Evolutionary conservation across 1,139 yeast genomes (phyloP), one percentile per base, ranked within the genome.

Genomic region (Kodamaea arcana): DNA sequence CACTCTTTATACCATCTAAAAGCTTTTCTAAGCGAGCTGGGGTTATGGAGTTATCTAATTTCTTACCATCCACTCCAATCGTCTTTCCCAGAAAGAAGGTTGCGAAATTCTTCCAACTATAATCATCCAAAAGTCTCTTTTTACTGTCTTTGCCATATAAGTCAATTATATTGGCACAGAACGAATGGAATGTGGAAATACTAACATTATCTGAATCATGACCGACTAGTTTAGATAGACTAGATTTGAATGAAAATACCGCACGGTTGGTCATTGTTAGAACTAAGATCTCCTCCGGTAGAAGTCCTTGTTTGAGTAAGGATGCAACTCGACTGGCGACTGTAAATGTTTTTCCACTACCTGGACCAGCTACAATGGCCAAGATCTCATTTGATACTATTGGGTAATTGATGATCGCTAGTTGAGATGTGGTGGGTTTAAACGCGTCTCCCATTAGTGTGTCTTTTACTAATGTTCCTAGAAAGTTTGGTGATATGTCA

Each of bases 261-360:
- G 92, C 78, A 35, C 83, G 62, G 46, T 82, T 83, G 1, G 94
- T 82, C 72, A 83, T 69, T 4, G 88, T 78, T 8, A 84, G 58
- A 3, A 82, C 79, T 25, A 83, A 52, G 2, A 84, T 72, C 33
- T 78, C 76, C 7, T 62, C 56, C 0, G 90, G 86, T 2, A 51
- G 41, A 0, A 75, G 51, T 2, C 61, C 59, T 4, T 58, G 41
- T 4, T 52, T 44, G 1, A 83, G 51, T 42, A 80, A 47, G 41
- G 70, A 60, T 2, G 73, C 74, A 0, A 82, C 65, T 40, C 86
- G 64, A 28, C 69, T 60, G 2, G 77, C 73, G 21, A 84, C 47
- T 0, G 88, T 80, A 27, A 64, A 62, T 0, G 94, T 83, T 48
- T 84, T 84, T 1, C 94, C 94, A 15, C 84, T 74, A 3, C 90